Base-by-base conservation (phyloP, 371 early-diverging fungal species). In the Mortierella sp. region DNA sequence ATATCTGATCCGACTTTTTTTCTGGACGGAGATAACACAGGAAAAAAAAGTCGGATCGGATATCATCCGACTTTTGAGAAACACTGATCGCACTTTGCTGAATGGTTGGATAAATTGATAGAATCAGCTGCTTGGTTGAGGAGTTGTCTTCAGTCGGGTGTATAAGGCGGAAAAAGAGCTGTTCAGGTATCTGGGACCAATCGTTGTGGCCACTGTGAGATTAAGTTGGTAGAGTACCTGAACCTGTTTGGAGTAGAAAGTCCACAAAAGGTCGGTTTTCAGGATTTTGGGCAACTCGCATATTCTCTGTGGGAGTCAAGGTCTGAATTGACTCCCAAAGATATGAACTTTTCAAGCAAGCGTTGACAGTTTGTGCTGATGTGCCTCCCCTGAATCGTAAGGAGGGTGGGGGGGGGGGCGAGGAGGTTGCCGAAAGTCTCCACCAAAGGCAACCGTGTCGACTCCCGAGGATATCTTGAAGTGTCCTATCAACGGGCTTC, bases 381-480 rank as follows among this genome's bases (percentile, higher is more conserved):
- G 48, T 44, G 25, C 63, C 72, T 19, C n/a, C 51, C 60, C 0
- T n/a, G 25, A 14, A 68, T 11, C 72, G 77, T 1, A 62, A n/a
- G n/a, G n/a, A n/a, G n/a, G n/a, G n/a, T n/a, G n/a, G n/a, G n/a
- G n/a, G n/a, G n/a, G n/a, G n/a, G n/a, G n/a, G n/a, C n/a, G n/a
- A n/a, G n/a, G 48, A 3, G 66, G 56, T 29, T 77, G 77, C 14
- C 72, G 28, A 47, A 77, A 77, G 56, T 72, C 77, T 2, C 70
- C 75, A 15, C 51, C 70, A 51, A 80, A 74, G 19, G 80, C 60
- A 1, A 76, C 66, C 4, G 66, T 28, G 43, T 70, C 50, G 4
- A 74, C 75, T 51, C 72, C 80, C 64, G 80, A 80, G 11, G 4
- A 77, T 30, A 47, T 81, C 76, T 21, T 57, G 48, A 0, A 84